These are phyloP conservation scores for Xylariaceae sp. DNA, from an alignment of 2,329 filamentous ascomycete genomes.

Conservation along the genomic window DNA sequence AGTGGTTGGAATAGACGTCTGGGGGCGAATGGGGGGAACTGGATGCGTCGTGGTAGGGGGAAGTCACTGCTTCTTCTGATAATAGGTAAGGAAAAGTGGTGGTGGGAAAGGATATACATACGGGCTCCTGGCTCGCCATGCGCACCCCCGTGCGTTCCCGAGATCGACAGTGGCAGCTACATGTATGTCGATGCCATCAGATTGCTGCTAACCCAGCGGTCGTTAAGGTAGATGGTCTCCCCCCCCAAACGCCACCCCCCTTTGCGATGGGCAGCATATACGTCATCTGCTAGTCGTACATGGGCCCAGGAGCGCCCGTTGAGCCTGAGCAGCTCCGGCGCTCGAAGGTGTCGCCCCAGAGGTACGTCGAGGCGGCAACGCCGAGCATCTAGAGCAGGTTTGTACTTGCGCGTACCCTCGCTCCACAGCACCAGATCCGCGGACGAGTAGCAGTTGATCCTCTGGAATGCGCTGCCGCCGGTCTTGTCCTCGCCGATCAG, in stretches of 20 bases:
- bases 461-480: constrained; percentile 61
- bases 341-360: constrained; percentile 60
- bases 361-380: constrained; percentile 55
- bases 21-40: no score
- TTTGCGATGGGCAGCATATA: constrained; percentile 54
- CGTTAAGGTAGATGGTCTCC: constrained; percentile 64
- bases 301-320: constrained; percentile 60
- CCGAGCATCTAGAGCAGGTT: constrained; percentile 72
- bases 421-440: constrained; percentile 67
- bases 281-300: constrained; percentile 63
- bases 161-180: constrained; percentile 63
- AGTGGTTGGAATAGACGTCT: no score
- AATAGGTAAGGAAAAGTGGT: no score
- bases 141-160: constrained; percentile 54
- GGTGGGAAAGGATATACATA: constrained; percentile 47
- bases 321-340: constrained; percentile 65
- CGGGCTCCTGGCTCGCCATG: constrained; percentile 59
- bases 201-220: constrained; percentile 65
- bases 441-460: constrained; percentile 69
- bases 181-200: constrained; percentile 64
- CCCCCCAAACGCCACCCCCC: constrained; percentile 38
- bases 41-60: no score
- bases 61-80: no score
- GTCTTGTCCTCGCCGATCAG: constrained; percentile 72
- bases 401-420: constrained; percentile 63